Conservation (phyloP, 495 filamentous ascomycete species). For the Bathelium albidoporum region DNA sequence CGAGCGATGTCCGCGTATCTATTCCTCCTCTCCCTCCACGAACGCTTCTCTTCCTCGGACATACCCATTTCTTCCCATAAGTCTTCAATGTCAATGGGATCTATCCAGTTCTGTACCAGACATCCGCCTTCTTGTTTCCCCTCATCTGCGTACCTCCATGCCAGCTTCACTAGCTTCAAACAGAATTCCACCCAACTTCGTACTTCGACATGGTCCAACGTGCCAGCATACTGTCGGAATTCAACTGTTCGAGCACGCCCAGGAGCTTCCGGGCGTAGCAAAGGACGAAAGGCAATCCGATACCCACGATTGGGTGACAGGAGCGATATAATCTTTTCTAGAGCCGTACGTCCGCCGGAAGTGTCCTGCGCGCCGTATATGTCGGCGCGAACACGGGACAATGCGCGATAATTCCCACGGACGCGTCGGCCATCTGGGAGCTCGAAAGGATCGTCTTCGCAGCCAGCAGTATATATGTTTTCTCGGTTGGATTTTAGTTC, state of each 20-base stretch:
- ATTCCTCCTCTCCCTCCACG: not conserved
- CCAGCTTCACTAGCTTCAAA: conserved; percentile 2
- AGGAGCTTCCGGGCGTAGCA: not conserved
- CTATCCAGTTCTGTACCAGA: conserved; percentile 7
- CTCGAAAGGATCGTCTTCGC: not conserved
- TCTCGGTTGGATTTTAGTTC: conserved; percentile 9
- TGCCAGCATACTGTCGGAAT: not conserved
- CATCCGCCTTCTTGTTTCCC: not conserved
- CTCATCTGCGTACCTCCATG: conserved; percentile 3
- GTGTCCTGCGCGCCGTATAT: not conserved
- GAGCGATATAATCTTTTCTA: not conserved
- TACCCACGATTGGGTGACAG: not conserved
- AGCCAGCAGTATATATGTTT: conserved; percentile 4
- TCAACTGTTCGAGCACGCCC: not conserved
- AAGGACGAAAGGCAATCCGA: not conserved
- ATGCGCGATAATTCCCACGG: not conserved
- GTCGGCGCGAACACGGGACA: not conserved
- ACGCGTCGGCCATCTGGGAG: not conserved
- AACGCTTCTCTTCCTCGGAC: conserved; percentile 8
- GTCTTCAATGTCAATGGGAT: conserved; percentile 8
- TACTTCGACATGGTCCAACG: not conserved
- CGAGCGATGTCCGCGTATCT: not conserved
- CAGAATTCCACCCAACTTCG: conserved; percentile 3
- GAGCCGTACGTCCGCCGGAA: not conserved
- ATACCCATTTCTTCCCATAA: conserved; percentile 12